Base-by-base conservation (phyloP, 1,139 yeast genomes). In the Hanseniaspora uvarum region DNA sequence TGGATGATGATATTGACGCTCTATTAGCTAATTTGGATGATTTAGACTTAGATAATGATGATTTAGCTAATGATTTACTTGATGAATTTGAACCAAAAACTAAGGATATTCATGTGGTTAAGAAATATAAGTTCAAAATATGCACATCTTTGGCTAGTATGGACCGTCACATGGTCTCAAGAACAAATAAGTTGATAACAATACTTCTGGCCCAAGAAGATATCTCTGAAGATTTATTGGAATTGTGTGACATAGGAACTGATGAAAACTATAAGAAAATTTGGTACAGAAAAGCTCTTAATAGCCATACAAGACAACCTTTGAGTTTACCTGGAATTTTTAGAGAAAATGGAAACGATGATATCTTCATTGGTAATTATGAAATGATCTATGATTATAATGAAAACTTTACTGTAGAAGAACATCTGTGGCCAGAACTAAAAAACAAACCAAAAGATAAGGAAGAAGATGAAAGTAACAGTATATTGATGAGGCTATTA, bases 181-280 rank as follows among this genome's bases (percentile, higher is more conserved):
- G 53, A 50, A 50, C 53, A 31, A 50, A 50, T 18, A 41, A 50
- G 28, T 18, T 43, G 14, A 50, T 50, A 19, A 18, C 48, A 4
- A 24, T 43, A 19, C 43, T 50, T 3, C n/a, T 50, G 11, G 38
- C 53, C 4, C 53, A 50, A 21, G 53, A 43, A n/a, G 48, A 34
- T 14, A 34, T 50, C 8, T 6, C 47, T 3, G 55, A 53, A 19
- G 38, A 45, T 3, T 14, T 36, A 2, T 19, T 53, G 16, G 48
- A 47, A 39, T 18, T 53, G 31, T 59, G 67, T 52, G 98, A 89
- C 65, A 72, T 89, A 55, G 95, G 96, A 2, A 85, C 95, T 0
- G 94, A 88, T 64, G 88, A 82, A 51, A 83, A 80, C 56, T 96
- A 96, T 18, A 81, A 86, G 65, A 78, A 81, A 61, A 76, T 86